Evolutionary conservation across 257 asterid species (phyloP), one percentile per base, ranked within the genome.

Genomic region (Vinca minor): DNA sequence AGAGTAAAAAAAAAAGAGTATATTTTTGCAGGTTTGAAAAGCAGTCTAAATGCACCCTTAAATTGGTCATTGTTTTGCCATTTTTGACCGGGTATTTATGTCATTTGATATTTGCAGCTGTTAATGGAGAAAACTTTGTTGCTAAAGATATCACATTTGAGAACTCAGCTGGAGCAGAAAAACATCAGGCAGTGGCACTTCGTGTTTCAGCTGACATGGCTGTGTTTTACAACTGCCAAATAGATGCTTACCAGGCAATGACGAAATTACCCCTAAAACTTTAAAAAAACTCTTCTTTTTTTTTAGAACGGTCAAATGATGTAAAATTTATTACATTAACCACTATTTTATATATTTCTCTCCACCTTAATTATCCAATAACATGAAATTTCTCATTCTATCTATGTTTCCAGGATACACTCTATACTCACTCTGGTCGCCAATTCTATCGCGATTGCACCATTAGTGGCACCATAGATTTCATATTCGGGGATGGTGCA

Each of bases 131-230:
- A 10, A 12, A 0, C n/a, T 68, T 63, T 69, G 49, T 76, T 0
- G 67, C 76, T 0, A 72, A 41, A 11, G 74, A 65, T 29, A 64
- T 76, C 2, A 69, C 67, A 48, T 64, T 76, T 25, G 81, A 76
- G 72, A 76, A 76, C 72, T 57, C 72, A 34, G 74, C 77, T 0
- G 81, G 77, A 12, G 39, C 77, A 4, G 26, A 1, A 0, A 72
- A 72, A 65, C 77, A 76, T 31, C 77, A 71, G 36, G 81, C 81
- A 14, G 81, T 76, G 0, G 81, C 80, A 0, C 64, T 75, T 1
- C 69, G 80, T 1, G 76, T 75, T 39, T 67, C 71, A 1, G 73
- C 68, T 0, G 80, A 75, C 0, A 67, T n/a, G 46, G 53, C 73
- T 10, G 35, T 71, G 12, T 67, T 75, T 54, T 67, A 49, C 64